phyloP scores from a whole-genome alignment of 2,329 filamentous ascomycete genomes.

The Celoporthe dispersa region DNA sequence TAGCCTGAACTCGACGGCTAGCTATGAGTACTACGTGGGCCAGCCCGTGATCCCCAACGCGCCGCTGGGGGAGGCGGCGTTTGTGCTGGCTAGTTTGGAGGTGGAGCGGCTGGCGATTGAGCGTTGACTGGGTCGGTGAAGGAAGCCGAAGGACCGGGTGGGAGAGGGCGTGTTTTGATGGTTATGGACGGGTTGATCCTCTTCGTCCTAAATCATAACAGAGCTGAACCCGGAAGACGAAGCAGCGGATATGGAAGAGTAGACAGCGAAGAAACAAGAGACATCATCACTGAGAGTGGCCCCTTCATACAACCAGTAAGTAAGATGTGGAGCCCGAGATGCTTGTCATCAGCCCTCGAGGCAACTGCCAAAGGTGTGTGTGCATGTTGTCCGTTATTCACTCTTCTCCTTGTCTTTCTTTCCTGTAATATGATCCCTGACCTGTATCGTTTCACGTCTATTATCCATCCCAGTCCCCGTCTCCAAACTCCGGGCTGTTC shows the following conservation, averaged over 20 bases:
- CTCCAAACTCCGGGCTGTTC: conserved; percentile 5
- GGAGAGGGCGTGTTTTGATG: no score
- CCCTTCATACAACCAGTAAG: no score
- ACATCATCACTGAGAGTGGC: no score
- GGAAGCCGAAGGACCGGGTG: not conserved
- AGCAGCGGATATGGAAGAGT: no score
- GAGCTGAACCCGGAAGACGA: no score
- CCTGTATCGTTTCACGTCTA: not conserved
- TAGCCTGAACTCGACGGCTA: conserved; percentile 47
- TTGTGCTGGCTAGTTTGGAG: conserved; percentile 44
- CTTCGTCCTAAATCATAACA: no score
- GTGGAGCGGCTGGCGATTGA: conserved; percentile 34
- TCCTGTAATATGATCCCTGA: not conserved
- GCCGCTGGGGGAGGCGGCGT: conserved; percentile 44
- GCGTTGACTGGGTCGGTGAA: not conserved
- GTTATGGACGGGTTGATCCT: not conserved
- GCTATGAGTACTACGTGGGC: conserved; percentile 45
- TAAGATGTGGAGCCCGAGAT: no score
- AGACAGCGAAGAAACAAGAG: no score
- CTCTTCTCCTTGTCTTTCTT: not conserved
- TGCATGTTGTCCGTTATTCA: not conserved
- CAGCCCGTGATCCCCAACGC: conserved; percentile 44
- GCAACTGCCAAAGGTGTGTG: not conserved
- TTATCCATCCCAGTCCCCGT: not conserved
- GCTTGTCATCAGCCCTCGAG: not conserved